Percentiles rank a stretch among this genome's conserved stretches.
Evolutionary conservation across 192 early-diverging fungal species (phyloP).

Genomic region (Coemansia sp.): DNA sequence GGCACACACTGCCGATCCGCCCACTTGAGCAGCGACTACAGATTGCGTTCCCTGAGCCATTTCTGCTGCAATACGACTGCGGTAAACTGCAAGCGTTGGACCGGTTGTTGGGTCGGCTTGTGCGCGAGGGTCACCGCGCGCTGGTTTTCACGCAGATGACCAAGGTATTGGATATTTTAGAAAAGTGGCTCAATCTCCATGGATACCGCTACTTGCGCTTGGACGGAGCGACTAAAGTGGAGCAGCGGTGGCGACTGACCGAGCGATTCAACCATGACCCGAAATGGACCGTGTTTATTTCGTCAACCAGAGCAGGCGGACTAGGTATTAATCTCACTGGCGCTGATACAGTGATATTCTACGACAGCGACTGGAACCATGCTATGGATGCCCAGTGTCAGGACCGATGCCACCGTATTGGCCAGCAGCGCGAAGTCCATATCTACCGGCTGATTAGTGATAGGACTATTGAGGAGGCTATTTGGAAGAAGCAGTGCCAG

Average conservation of each 20-base stretch:
- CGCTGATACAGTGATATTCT: conserved; percentile 96
- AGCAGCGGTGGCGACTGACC: conserved; percentile 87
- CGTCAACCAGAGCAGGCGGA: conserved; percentile 94
- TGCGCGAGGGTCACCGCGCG: conserved; percentile 89
- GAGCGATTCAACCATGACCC: conserved; percentile 94
- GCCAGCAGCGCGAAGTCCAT: conserved; percentile 83
- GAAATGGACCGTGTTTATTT: conserved; percentile 90
- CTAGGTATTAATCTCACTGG: conserved; percentile 95
- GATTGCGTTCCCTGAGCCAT: conserved; percentile 85
- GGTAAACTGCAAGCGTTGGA: conserved; percentile 89
- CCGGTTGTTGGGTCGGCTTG: conserved; percentile 77
- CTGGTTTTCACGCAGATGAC: conserved; percentile 98
- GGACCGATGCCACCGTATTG: conserved; percentile 95
- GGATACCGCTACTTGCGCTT: conserved; percentile 86
- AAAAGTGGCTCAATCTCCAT: conserved; percentile 83
- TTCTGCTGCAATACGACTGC: conserved; percentile 84
- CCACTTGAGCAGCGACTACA: conserved; percentile 64
- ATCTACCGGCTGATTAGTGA: conserved; percentile 78
- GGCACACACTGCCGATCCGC: conserved; percentile 61
- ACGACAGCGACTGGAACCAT: conserved; percentile 93
- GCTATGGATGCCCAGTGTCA: conserved; percentile 97
- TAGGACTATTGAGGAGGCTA: conserved; percentile 77
- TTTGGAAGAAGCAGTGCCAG: conserved; percentile 77
- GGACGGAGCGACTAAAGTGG: conserved; percentile 87
- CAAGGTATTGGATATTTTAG: conserved; percentile 90